phyloP scores from a whole-genome alignment of 2,329 filamentous ascomycete species.

The Trichoderma sp. region DNA sequence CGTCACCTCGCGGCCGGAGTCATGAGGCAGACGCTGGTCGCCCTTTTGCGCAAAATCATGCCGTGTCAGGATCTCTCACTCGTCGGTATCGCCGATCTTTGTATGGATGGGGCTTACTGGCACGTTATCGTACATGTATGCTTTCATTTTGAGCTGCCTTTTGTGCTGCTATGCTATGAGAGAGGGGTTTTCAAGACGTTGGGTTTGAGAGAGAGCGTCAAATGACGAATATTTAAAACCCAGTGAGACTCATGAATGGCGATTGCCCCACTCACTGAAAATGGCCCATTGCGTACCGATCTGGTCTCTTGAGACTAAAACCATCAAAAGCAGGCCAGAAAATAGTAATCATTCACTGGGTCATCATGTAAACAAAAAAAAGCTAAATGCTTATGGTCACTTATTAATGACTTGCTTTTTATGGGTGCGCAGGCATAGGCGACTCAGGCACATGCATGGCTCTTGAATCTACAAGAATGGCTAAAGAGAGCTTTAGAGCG shows the following conservation, averaged over 20 bases:
- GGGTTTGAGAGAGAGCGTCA: not conserved
- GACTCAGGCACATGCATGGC: not conserved
- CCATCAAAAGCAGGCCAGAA: not conserved
- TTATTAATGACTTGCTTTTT: not conserved
- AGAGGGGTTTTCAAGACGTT: conserved; percentile 10
- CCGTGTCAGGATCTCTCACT: conserved; percentile 2
- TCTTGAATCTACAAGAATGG: not conserved
- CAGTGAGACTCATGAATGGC: not conserved
- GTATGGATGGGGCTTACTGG: conserved; percentile 48
- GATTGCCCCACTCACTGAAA: not conserved
- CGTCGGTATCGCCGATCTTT: not conserved
- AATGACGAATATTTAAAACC: conserved; percentile 3
- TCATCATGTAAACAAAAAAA: not conserved
- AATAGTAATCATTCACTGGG: not conserved
- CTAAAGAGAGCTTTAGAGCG: not conserved
- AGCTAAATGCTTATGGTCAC: not conserved
- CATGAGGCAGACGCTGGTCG: conserved; percentile 90
- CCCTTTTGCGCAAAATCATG: conserved; percentile 58
- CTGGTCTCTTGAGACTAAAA: not conserved
- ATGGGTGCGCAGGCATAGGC: not conserved
- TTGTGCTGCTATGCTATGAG: conserved; percentile 7
- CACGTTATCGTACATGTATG: conserved; percentile 61
- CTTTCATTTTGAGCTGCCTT: conserved; percentile 50
- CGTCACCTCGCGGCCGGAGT: conserved; percentile 74
- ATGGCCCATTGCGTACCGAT: not conserved